These are phyloP conservation scores for Calonectria hongkongensis DNA, from an alignment of 2,329 filamentous ascomycete genomes.

Conservation along the genomic window DNA sequence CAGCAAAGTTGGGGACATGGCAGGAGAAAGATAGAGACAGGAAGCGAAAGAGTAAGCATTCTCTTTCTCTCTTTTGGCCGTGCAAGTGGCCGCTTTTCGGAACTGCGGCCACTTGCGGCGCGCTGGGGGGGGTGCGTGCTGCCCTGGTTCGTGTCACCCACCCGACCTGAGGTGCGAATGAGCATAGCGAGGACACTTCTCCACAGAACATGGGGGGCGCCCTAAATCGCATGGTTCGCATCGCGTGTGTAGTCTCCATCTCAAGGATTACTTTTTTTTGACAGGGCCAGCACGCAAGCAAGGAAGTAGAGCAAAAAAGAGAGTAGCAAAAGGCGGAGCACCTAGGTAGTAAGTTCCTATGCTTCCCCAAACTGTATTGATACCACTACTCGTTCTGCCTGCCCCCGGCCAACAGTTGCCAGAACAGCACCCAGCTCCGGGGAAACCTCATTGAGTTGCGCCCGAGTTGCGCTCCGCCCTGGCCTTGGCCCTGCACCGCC, in stretches of 20 bases:
- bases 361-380: constrained; percentile 19
- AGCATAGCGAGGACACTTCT: constrained; percentile 22
- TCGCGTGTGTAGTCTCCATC: constrained; percentile 11
- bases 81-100: constrained; percentile 6
- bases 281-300: constrained; percentile 8
- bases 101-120: neutral
- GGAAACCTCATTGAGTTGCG: constrained; percentile 12
- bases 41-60: neutral
- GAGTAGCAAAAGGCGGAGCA: neutral
- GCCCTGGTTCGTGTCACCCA: constrained; percentile 28
- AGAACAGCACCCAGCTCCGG: constrained; percentile 11
- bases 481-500: constrained; percentile 6
- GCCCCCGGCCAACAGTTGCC: neutral
- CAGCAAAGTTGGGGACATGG: neutral
- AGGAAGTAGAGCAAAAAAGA: neutral
- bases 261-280: constrained; percentile 25
- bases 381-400: neutral
- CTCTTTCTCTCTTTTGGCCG: neutral
- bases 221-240: constrained; percentile 32
- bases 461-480: constrained; percentile 16
- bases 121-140: neutral
- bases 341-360: neutral
- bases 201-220: constrained; percentile 21
- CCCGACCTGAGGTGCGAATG: constrained; percentile 15
- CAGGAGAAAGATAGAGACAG: neutral